Percentiles rank a stretch among this genome's conserved stretches.
phyloP scores from a whole-genome alignment of 1,284 basidiomycete genomes.

The Golubevia pallescens region DNA sequence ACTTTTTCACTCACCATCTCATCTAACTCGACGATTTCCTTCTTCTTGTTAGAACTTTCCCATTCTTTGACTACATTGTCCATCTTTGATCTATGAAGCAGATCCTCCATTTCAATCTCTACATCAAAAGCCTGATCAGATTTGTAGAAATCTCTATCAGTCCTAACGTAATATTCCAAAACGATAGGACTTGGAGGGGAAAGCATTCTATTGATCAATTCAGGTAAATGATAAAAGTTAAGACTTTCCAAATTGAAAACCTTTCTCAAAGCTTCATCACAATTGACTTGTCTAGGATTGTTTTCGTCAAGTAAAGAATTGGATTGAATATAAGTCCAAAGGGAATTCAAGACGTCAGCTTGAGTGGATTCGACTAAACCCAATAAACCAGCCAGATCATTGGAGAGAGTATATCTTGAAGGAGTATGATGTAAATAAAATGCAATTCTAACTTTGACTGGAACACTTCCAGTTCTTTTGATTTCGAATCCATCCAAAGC shows the following conservation, averaged over 20 bases:
- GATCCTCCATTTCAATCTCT: conserved; percentile 87
- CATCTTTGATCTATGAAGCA: conserved; percentile 77
- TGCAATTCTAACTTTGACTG: conserved; percentile 78
- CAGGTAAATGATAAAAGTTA: conserved; percentile 83
- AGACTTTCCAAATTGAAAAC: conserved; percentile 69
- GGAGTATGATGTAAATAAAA: conserved; percentile 85
- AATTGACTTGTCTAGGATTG: conserved; percentile 78
- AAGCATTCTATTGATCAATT: conserved; percentile 81
- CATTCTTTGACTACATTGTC: conserved; percentile 74
- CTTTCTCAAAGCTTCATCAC: conserved; percentile 74
- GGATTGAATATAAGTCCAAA: conserved; percentile 93
- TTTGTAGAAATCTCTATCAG: conserved; percentile 60
- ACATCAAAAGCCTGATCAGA: conserved; percentile 77
- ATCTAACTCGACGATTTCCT: conserved; percentile 78
- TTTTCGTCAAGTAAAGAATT: conserved; percentile 87
- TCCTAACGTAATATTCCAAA: conserved; percentile 73
- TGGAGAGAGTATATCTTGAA: conserved; percentile 80
- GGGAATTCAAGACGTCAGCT: conserved; percentile 77
- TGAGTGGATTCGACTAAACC: conserved; percentile 85
- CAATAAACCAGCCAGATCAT: conserved; percentile 78
- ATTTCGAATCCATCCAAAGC: conserved; percentile 83
- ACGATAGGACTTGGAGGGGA: conserved; percentile 81
- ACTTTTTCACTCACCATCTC: conserved; percentile 73
- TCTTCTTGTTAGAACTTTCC: conserved; percentile 72
- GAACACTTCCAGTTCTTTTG: conserved; percentile 78